phyloP scores from a whole-genome alignment of 2,329 filamentous ascomycete species.

The Canariomyces notabilis region DNA sequence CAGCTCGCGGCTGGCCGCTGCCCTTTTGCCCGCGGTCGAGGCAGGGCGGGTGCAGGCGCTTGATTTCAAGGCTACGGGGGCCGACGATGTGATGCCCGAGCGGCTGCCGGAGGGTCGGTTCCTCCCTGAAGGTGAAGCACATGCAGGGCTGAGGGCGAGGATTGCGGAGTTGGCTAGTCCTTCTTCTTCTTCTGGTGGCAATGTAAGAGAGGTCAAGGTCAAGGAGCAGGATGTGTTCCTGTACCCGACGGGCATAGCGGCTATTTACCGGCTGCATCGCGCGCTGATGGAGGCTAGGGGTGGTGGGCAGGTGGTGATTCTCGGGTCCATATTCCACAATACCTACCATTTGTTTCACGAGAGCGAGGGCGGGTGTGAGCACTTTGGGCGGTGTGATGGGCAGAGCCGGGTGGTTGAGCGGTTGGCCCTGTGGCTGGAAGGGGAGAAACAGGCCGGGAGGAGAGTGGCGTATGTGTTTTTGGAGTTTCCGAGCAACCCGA shows the following conservation, averaged over 20 bases:
- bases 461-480: conserved; percentile 43
- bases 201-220: conserved; percentile 28
- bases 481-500: conserved; percentile 47
- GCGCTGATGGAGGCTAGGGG: conserved; percentile 33
- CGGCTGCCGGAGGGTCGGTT: conserved; percentile 32
- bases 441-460: conserved; percentile 34
- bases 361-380: conserved; percentile 39
- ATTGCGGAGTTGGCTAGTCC: conserved; percentile 40
- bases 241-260: conserved; percentile 51
- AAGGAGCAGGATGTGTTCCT: conserved; percentile 44
- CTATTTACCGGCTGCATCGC: conserved; percentile 41
- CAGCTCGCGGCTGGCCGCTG: conserved; percentile 41
- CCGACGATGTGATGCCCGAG: conserved; percentile 5
- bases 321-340: conserved; percentile 49
- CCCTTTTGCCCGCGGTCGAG: conserved; percentile 36
- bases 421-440: conserved; percentile 42
- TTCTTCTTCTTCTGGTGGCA: too few species aligned
- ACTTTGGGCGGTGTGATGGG: conserved; percentile 42
- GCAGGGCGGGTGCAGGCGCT: conserved; percentile 27
- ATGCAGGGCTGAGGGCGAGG: conserved; percentile 36
- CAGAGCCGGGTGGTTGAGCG: conserved; percentile 34
- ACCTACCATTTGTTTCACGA: conserved; percentile 46
- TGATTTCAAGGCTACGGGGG: conserved; percentile 21
- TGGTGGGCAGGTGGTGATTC: conserved; percentile 32
- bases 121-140: conserved; percentile 35